phyloP scores from a whole-genome alignment of 371 early-diverging fungal species.

The Haplosporangium sp. region DNA sequence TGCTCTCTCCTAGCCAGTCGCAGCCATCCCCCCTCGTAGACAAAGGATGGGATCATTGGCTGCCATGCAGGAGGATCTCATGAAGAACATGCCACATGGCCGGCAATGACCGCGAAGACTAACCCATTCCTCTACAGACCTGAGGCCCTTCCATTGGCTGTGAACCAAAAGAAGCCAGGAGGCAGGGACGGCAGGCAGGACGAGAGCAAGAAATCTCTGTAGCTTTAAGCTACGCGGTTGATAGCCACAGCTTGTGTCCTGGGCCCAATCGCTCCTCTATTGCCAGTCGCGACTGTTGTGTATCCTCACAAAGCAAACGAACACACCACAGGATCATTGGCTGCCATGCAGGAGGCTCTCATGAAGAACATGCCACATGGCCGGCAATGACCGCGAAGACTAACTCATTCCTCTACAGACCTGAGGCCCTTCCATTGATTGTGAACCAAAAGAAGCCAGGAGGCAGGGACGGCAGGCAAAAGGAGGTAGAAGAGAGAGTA shows the following conservation, averaged over 20 bases:
- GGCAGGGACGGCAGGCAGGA: conserved; percentile 37
- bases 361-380: conserved; percentile 30
- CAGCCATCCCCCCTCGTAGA: no score
- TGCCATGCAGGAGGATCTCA: conserved; percentile 36
- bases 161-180: conserved; percentile 39
- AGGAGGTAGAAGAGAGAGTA: no score
- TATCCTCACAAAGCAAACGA: no score
- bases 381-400: no score
- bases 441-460: conserved; percentile 37
- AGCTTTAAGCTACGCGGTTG: no score
- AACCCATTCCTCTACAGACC: no score
- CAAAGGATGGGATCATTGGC: no score
- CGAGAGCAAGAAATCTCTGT: conserved; percentile 8
- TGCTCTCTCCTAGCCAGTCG: conserved; percentile 34
- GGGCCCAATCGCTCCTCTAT: no score
- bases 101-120: conserved; percentile 37
- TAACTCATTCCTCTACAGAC: conserved; percentile 33
- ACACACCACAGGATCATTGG: conserved; percentile 10
- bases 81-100: conserved; percentile 31
- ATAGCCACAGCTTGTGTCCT: no score
- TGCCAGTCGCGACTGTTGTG: conserved; percentile 14
- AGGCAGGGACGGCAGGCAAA: conserved; percentile 38
- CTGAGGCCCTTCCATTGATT: conserved; percentile 37
- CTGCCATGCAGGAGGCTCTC: conserved; percentile 35
- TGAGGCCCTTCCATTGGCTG: conserved; percentile 35